Percentiles rank a stretch among this genome's conserved stretches.
Conservation (phyloP, 179 eudicot species). For the Vitellaria paradoxa region DNA sequence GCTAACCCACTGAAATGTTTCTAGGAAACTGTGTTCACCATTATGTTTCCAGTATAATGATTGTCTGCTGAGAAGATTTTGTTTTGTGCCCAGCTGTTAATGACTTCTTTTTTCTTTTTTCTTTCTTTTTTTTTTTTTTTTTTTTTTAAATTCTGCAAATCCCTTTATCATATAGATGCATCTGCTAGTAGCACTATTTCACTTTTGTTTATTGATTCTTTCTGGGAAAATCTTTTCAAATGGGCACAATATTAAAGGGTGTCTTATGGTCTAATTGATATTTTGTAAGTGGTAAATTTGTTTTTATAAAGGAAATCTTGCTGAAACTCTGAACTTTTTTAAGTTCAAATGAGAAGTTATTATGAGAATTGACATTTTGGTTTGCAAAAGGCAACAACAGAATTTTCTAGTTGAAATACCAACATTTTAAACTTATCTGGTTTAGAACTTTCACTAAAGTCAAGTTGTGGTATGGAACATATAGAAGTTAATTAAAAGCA, state of each 20-base stretch:
- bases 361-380: neutral
- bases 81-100: neutral
- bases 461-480: neutral
- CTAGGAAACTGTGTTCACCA: neutral
- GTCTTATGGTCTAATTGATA: neutral
- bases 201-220: no score
- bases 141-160: neutral
- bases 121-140: neutral
- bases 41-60: neutral
- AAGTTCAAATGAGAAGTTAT: conserved; percentile 3
- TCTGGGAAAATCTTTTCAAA: no score
- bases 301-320: neutral
- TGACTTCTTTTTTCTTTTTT: neutral
- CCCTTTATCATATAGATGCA: neutral
- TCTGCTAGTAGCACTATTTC: neutral
- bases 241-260: neutral
- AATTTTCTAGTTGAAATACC: neutral
- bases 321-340: neutral
- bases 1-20: neutral
- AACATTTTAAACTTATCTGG: neutral
- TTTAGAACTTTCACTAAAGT: neutral
- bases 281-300: neutral
- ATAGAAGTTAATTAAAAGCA: neutral
- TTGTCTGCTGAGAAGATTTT: neutral
- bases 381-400: neutral